Base-by-base conservation (phyloP, 805 yeast genomes). In the Candida maris region DNA sequence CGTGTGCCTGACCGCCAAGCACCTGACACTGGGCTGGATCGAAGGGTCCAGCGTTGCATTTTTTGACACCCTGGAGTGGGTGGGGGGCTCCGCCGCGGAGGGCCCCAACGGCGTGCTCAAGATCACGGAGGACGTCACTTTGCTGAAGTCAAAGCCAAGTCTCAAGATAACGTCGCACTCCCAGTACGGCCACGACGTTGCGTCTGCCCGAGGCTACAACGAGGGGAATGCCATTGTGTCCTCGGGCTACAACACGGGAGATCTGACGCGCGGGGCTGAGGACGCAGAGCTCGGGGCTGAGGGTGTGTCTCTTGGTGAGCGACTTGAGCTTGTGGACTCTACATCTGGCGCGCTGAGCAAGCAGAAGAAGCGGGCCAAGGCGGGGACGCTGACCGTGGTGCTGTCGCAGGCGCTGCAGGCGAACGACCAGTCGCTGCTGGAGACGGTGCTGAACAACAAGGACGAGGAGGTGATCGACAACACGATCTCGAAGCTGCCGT, bases 331-430 rank as follows among this genome's bases (percentile, higher is more conserved):
- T n/a, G 30, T 38, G 44, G 37, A 57, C 50, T 39, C 40, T 8
- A 33, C 34, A 19, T 22, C 37, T 12, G 27, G 40, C 14, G 52
- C 16, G 35, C 39, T 33, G 33, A 57, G 47, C 38, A 57, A 62
- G 41, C 61, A 62, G 30, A 65, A 65, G 40, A 72, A 74, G 43
- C 71, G 70, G 38, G 75, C 79, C 15, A 73, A 78, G 6, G 76
- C 84, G 4, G 95, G 93, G 34, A 78, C 96, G 2, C 74, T 89
- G 42, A 77, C 96, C 2, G 79, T 84, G 1, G 77, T 93, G n/a
- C 68, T 93, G 30, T 70, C 89, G 10, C 98, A 93, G 64, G 91
- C 98, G 0, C 70, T 93, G 44, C 80, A 77, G 51, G 80, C 94
- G 15, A 85, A 85, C 52, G 99, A 93, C 57, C 88, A 81, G 51